Conservation (phyloP, 1,284 basidiomycete genomes). For the Melanopsichium pennsylvanicum region DNA sequence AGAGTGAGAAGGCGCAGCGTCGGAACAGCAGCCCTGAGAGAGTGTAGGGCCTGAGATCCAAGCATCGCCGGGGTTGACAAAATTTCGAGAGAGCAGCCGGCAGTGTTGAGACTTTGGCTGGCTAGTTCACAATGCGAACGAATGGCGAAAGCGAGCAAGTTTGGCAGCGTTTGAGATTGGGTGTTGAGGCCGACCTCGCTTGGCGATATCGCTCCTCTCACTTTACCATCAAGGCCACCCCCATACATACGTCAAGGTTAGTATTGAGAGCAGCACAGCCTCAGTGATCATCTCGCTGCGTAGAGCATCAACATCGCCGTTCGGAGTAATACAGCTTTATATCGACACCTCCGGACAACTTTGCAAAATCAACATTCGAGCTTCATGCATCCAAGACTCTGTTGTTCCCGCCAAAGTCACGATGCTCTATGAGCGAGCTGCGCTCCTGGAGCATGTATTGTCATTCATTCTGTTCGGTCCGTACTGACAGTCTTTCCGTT, state of each 20-base stretch:
- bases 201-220: slow-evolving; percentile 22
- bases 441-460: neutral
- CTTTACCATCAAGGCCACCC: slow-evolving; percentile 49
- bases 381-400: neutral
- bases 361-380: neutral
- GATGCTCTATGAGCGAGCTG: slow-evolving; percentile 4
- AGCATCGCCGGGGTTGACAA: too few species aligned
- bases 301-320: slow-evolving; percentile 7
- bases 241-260: slow-evolving; percentile 54
- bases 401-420: neutral
- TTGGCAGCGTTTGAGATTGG: slow-evolving; percentile 5
- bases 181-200: slow-evolving; percentile 29
- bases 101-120: neutral
- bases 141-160: neutral
- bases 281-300: slow-evolving; percentile 1
- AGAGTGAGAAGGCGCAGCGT: neutral
- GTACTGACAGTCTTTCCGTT: slow-evolving; percentile 20
- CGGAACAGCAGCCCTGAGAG: neutral
- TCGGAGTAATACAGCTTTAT: neutral
- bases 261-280: slow-evolving; percentile 15
- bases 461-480: neutral
- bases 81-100: too few species aligned
- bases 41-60: too few species aligned
- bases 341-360: neutral
- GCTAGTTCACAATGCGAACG: neutral